Evolutionary conservation across 2,329 filamentous ascomycete genomes (phyloP), one percentile per base, ranked within the genome.

Genomic region (Fusarium sp.): DNA sequence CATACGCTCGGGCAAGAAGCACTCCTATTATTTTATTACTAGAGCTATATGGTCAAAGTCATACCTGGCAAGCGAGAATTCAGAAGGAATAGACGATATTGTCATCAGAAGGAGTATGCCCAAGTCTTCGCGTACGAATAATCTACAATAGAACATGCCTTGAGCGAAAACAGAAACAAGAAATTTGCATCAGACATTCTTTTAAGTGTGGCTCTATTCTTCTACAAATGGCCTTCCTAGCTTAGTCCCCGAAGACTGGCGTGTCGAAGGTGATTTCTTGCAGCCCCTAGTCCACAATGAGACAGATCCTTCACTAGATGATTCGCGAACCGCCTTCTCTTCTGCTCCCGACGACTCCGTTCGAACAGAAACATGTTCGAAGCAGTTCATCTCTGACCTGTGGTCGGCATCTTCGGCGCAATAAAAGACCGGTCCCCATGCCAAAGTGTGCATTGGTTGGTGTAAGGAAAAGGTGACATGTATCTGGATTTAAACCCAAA

Each of bases 341-440:
- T 71, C 59, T 6, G 22, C 19, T 19, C 19, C 19, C 19, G 19
- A 19, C 19, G 2, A 19, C 19, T 19, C 19, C 43, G 50, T 13
- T 64, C 22, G 13, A 59, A 44, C 7, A 80, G 65, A 19, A 19
- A 19, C 19, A 57, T 80, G 78, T 69, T 83, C 86, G 79, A 88
- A 88, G 73, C 89, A 86, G 67, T 88, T 82, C 2, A 78, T 70
- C 51, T 85, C 87, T 85, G 85, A 88, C 1, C 76, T 36, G 58
- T 89, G 88, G 69, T 90, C 87, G 8, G 81, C 71, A 62, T 89
- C 87, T 72, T 90, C 87, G 7, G 86, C 81, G 64, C 86, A 90
- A 76, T 89, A 90, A 11, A 89, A 78, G 21, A 90, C 75, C 0
- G 87, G 87, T 0, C 88, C 88, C 11, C 86, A 81, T 7, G 83